Evolutionary conservation across 495 filamentous ascomycete genomes (phyloP).

Genomic region (Darksidea phi): DNA sequence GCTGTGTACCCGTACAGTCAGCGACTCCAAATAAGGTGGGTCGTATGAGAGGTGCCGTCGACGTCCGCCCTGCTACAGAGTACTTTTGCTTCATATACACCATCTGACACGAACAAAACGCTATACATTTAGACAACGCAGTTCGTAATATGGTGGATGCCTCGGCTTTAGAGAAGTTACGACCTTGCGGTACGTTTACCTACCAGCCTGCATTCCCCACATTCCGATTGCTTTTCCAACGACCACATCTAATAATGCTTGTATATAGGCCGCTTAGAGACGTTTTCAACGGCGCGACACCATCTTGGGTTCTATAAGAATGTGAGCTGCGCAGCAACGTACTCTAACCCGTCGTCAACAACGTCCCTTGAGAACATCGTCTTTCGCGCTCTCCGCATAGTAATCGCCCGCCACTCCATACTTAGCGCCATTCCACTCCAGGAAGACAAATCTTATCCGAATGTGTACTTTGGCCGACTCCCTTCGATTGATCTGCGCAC

Average conservation of each 20-base stretch:
- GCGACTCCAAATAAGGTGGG: no score
- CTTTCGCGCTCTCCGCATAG: slow-evolving; percentile 43
- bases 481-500: slow-evolving; percentile 46
- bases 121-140: no score
- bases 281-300: slow-evolving; percentile 48
- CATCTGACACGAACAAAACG: no score
- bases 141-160: slow-evolving; percentile 3
- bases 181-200: slow-evolving; percentile 8
- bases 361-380: slow-evolving; percentile 39
- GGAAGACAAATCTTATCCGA: slow-evolving; percentile 41
- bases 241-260: neutral
- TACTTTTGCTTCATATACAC: no score
- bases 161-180: slow-evolving; percentile 5
- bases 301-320: slow-evolving; percentile 50
- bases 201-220: neutral
- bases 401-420: slow-evolving; percentile 48
- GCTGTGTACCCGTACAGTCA: no score
- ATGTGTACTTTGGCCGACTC: slow-evolving; percentile 50
- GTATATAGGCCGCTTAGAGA: slow-evolving; percentile 46
- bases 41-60: no score
- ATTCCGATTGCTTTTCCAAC: neutral
- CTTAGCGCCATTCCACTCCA: slow-evolving; percentile 48
- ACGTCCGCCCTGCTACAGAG: no score
- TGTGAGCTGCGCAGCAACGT: slow-evolving; percentile 45
- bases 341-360: slow-evolving; percentile 34